Evolutionary conservation across 148 eudicot species (phyloP).

Genomic region (Suaeda aralocaspica): DNA sequence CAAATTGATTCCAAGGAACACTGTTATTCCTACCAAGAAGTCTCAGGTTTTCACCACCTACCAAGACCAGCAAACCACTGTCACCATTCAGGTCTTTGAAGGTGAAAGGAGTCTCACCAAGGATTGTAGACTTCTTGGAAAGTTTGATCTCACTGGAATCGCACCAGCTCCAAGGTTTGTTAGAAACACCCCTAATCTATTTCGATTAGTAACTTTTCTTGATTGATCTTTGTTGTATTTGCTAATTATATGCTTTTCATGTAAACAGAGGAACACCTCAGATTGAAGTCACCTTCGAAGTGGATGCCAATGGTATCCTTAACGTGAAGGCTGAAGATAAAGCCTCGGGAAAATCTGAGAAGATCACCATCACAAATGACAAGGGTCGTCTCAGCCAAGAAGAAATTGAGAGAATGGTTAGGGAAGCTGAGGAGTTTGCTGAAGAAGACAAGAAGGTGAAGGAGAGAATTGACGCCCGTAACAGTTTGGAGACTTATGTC

Average conservation of each 20-base stretch:
- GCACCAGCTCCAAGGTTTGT: slow-evolving; percentile 74
- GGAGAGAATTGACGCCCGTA: slow-evolving; percentile 52
- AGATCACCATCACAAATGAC: slow-evolving; percentile 64
- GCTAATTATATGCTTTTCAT: slow-evolving; percentile 1
- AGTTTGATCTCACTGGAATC: slow-evolving; percentile 61
- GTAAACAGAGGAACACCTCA: slow-evolving; percentile 69
- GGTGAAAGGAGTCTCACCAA: slow-evolving; percentile 76
- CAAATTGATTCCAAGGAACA: slow-evolving; percentile 81
- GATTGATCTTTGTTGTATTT: not conserved
- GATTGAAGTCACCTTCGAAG: slow-evolving; percentile 79
- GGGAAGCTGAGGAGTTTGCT: slow-evolving; percentile 54
- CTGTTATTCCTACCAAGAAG: slow-evolving; percentile 73
- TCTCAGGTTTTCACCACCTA: slow-evolving; percentile 80
- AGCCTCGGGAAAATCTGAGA: slow-evolving; percentile 51
- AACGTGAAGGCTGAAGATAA: slow-evolving; percentile 67
- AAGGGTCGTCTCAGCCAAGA: slow-evolving; percentile 58
- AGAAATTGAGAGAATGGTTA: slow-evolving; percentile 63
- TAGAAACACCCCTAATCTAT: not conserved
- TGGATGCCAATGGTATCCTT: slow-evolving; percentile 64
- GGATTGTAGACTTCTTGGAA: slow-evolving; percentile 64
- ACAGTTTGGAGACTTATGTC: slow-evolving; percentile 56
- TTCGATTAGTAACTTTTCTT: not conserved
- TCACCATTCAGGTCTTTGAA: slow-evolving; percentile 72
- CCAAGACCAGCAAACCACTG: slow-evolving; percentile 79
- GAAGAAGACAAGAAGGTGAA: slow-evolving; percentile 66